Conservation (phyloP, 2,329 filamentous ascomycete genomes). For the Cyphellophora europaea region DNA sequence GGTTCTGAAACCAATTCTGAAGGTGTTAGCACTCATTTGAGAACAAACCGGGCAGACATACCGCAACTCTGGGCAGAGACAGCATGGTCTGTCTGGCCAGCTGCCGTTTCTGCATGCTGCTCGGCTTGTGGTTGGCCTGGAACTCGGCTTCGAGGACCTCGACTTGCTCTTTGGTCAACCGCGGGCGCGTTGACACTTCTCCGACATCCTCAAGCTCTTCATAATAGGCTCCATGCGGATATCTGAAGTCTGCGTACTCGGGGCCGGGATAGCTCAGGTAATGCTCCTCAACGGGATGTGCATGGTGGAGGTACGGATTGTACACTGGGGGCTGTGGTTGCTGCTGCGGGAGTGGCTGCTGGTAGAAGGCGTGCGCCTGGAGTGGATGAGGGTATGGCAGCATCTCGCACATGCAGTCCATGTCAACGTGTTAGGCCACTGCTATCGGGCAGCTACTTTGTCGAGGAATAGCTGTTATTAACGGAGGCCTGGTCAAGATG, state of each 20-base stretch:
- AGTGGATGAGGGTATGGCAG: background rate
- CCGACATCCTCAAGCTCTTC: constrained; percentile 37
- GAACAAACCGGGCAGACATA: constrained; percentile 23
- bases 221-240: constrained; percentile 24
- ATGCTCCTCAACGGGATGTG: constrained; percentile 7
- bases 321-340: constrained; percentile 1
- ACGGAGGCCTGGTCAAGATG: too few species aligned
- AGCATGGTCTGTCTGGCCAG: constrained; percentile 39
- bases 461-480: too few species aligned
- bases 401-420: background rate
- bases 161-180: constrained; percentile 43
- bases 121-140: constrained; percentile 40
- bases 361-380: background rate
- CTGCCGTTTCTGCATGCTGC: constrained; percentile 39
- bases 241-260: constrained; percentile 34
- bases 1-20: constrained; percentile 46
- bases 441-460: too few species aligned
- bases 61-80: constrained; percentile 39
- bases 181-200: constrained; percentile 38
- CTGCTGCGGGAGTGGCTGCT: too few species aligned
- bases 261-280: constrained; percentile 11
- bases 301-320: background rate
- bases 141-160: constrained; percentile 41
- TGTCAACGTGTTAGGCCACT: background rate
- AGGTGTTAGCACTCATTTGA: constrained; percentile 10